Percentiles rank a stretch among this genome's conserved stretches.
phyloP scores from a whole-genome alignment of 768 basidiomycete genomes.

The Tylopilus rubrobrunneus region DNA sequence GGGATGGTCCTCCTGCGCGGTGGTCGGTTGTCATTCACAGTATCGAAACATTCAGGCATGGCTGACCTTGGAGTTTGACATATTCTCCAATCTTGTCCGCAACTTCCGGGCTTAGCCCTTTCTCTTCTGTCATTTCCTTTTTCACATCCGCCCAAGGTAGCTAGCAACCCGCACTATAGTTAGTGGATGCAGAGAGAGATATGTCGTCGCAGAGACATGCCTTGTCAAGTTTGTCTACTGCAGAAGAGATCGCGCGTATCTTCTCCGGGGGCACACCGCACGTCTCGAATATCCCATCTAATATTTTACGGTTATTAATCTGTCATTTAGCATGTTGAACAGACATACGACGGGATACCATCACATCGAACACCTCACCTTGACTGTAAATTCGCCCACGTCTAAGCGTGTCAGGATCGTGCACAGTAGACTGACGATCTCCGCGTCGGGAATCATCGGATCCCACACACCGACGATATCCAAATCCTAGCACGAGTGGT shows the following conservation, averaged over 20 bases:
- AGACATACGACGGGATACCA: background rate
- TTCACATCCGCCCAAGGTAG: slow-evolving; percentile 88
- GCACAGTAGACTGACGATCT: slow-evolving; percentile 77
- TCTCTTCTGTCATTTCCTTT: slow-evolving; percentile 96
- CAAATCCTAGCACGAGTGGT: slow-evolving; percentile 62
- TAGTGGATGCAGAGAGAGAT: background rate
- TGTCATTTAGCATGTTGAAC: slow-evolving; percentile 28
- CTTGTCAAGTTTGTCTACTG: slow-evolving; percentile 99
- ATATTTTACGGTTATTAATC: slow-evolving; percentile 95
- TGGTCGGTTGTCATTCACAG: background rate
- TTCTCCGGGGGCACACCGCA: slow-evolving; percentile 92
- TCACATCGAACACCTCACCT: slow-evolving; percentile 45
- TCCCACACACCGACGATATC: slow-evolving; percentile 93
- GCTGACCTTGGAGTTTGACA: slow-evolving; percentile 86
- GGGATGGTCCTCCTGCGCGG: slow-evolving; percentile 63
- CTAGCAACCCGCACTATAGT: slow-evolving; percentile 33
- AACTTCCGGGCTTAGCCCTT: slow-evolving; percentile 72
- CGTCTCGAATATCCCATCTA: slow-evolving; percentile 95
- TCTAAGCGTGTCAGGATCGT: slow-evolving; percentile 80
- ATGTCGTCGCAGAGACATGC: slow-evolving; percentile 33
- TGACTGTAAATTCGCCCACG: slow-evolving; percentile 92
- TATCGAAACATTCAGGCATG: background rate
- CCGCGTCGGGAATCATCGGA: slow-evolving; percentile 96
- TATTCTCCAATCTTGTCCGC: slow-evolving; percentile 97
- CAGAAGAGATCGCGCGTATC: slow-evolving; percentile 88